Conservation (phyloP, 768 basidiomycete genomes). For the Gloeophyllum trabeum region DNA sequence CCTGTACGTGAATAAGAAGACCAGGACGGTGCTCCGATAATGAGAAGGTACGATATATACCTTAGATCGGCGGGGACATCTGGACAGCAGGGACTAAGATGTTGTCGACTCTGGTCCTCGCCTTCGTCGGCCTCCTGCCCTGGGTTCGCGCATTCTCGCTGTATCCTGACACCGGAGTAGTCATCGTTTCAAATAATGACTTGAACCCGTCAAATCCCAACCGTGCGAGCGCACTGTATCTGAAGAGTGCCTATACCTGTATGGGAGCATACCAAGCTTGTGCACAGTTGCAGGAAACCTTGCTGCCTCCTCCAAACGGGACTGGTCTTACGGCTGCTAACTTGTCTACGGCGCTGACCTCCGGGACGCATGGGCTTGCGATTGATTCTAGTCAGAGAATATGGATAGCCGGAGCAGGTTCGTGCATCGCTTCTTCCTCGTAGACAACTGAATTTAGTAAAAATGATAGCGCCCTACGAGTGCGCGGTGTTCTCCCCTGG, state of each 20-base stretch:
- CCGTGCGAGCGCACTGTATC: conserved; percentile 6
- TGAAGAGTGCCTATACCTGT: conserved; percentile 5
- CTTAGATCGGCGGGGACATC: too few relatives aligned
- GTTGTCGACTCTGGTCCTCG: too few relatives aligned
- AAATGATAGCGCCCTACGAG: too few relatives aligned
- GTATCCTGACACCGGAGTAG: conserved; percentile 2
- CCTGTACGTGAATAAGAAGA: too few relatives aligned
- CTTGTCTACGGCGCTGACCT: neutral
- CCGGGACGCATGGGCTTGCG: conserved; percentile 4
- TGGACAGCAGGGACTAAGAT: too few relatives aligned
- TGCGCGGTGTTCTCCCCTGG: too few relatives aligned
- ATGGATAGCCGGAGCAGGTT: conserved; percentile 3
- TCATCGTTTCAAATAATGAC: conserved; percentile 9
- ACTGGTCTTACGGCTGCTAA: conserved; percentile 5
- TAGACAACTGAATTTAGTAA: too few relatives aligned
- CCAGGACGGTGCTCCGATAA: too few relatives aligned
- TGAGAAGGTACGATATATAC: too few relatives aligned
- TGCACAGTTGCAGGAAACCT: conserved; percentile 2
- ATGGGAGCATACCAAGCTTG: conserved; percentile 3
- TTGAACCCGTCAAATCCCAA: conserved; percentile 7
- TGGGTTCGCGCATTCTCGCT: too few relatives aligned
- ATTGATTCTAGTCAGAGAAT: conserved; percentile 4
- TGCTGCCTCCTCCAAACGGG: conserved; percentile 3
- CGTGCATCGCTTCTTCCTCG: neutral
- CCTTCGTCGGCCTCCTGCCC: too few relatives aligned